Base-by-base conservation (phyloP, 1,284 basidiomycete species). In the Rhodotorula mucilaginosa region DNA sequence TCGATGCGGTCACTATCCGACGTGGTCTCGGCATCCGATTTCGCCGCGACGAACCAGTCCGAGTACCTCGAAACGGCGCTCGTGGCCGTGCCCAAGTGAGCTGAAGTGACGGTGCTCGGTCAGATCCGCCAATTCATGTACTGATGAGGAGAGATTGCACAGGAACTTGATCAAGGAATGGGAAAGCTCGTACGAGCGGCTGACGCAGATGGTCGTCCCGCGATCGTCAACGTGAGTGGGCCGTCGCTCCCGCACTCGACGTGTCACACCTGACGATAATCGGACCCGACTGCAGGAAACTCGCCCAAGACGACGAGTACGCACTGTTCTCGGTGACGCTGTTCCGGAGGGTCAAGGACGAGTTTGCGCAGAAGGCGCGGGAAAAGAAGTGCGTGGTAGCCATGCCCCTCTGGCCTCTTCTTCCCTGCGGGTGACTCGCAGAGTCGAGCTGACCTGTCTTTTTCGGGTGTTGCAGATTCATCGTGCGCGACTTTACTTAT, bases 51-150 rank as follows among this genome's bases (percentile, higher is more conserved):
- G 49, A 79, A 81, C 67, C 88, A 92, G 69, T 97, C 93, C 8
- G 97, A 99, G 81, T 98, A 93, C 80, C 83, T 99, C 75, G 92
- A 97, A 80, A 97, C 96, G 0, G 82, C 97, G 47, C 83, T 99
- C 19, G 92, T 99, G 8, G 96, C 95, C 21, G 93, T 99, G 29
- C 94, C 96, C 67, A 96, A 89, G 95, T 96, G 81, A 78, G 85
- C 78, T 49, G 3, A 46, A 26, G 12, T 39, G 19, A 48, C 21
- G 31, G 19, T 4, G 4, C 26, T 26, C 26, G 26, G 26, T 26
- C 26, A 1, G 26, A 26, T 26, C 26, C 26, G 10, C 7, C 26
- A 16, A 5, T 4, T 16, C 34, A 4, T 8, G 6, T 23, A 34
- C 34, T 23, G 15, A 58, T 29, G 29, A 3, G 19, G 5, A 23